Base-by-base conservation (phyloP, 2,329 filamentous ascomycete species). In the Xylaria multiplex region DNA sequence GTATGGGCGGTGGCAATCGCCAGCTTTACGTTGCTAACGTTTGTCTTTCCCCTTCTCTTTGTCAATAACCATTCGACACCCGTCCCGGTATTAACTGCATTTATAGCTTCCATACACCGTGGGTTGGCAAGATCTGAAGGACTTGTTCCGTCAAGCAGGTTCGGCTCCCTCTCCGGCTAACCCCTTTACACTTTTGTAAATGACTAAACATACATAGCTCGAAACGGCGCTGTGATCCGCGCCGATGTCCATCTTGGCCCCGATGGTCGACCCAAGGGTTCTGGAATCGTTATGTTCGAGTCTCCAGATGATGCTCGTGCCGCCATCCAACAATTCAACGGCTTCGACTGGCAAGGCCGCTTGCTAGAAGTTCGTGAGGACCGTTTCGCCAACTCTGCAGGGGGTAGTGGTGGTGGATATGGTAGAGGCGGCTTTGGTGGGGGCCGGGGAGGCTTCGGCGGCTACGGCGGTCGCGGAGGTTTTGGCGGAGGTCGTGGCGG, bases 21-120 rank as follows among this genome's bases (percentile, higher is more conserved):
- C 96, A 98, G 83, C 93, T 99, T 81, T 99, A 97, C 81, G 89
- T 99, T 78, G 92, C 93, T 81, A 99, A 99, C 87, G 96, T 99
- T 88, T 88, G 95, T 96, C 79, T 72, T 80, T 80, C 81, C 80
- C 73, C 79, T 80, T 80, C 73, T 73, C 65, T 69, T 69, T 69
- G 70, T 71, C 66, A 46, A 64, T 49, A 57, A 16, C 63, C 66
- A 49, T 59, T 65, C 69, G 30, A 30, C 67, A 56, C 67, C 46
- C 66, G 49, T 59, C 66, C 52, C 68, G 48, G 30, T 72, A 70
- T 73, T 81, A 62, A 79, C 73, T 60, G 63, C 71, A 74, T 70
- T 66, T 45, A 63, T 70, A 99, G 96, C 92, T 99, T 74, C 96
- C 96, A 22, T 99, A 94, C 83, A 97, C 93, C 71, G 93, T 97